Evolutionary conservation across 345 rosid species (phyloP).

Genomic region (Gossypium stocksii): DNA sequence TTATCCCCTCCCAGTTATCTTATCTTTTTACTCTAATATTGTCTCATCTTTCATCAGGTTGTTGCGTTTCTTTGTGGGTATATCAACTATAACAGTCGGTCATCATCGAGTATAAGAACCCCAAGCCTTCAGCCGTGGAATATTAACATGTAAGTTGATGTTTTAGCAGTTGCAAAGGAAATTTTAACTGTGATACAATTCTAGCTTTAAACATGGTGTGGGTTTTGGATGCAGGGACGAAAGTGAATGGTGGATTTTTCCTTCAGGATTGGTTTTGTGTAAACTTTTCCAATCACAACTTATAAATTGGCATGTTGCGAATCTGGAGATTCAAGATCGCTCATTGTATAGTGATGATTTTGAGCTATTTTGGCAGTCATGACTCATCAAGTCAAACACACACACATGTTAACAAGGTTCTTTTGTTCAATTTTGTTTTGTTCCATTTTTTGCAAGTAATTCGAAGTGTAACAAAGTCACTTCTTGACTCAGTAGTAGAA

Average conservation of each 20-base stretch:
- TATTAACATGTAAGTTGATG: conserved; percentile 82
- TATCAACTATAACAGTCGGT: conserved; percentile 61
- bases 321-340: conserved; percentile 98
- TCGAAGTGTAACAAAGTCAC: conserved; percentile 24
- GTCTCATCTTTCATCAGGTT: conserved; percentile 40
- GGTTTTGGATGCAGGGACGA: conserved; percentile 78
- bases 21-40: not conserved
- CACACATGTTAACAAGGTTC: conserved; percentile 15
- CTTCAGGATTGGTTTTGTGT: conserved; percentile 82
- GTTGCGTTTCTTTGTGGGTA: conserved; percentile 91
- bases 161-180: not conserved
- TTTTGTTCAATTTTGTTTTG: conserved; percentile 9
- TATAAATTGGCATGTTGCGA: conserved; percentile 89
- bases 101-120: conserved; percentile 52
- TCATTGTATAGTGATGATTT: conserved; percentile 85
- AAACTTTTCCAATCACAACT: conserved; percentile 89
- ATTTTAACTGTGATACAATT: not conserved
- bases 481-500: conserved; percentile 32
- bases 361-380: conserved; percentile 95
- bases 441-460: conserved; percentile 15
- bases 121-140: conserved; percentile 88
- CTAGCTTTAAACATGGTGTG: not conserved
- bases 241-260: conserved; percentile 99
- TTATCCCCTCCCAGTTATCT: too few relatives aligned
- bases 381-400: conserved; percentile 25